A percentile compares a stretch with the other conserved stretches of the same genome.
These are phyloP conservation scores for Penicillium carneum DNA, from an alignment of 2,329 filamentous ascomycete genomes.

Conservation along the genomic window DNA sequence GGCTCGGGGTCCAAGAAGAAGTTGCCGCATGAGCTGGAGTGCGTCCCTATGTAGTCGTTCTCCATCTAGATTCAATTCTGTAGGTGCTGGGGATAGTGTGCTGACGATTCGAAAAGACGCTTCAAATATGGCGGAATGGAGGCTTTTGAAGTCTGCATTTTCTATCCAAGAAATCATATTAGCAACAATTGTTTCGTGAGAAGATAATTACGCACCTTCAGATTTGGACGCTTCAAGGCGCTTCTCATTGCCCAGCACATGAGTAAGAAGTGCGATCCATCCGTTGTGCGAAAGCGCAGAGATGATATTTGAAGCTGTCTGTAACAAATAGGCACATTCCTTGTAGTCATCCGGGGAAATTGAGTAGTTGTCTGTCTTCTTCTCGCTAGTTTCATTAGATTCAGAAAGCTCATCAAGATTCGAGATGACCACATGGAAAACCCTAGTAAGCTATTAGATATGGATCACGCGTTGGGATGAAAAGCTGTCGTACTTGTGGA, in stretches of 20 bases:
- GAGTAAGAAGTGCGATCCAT: constrained; percentile 74
- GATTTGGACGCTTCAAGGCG: constrained; percentile 52
- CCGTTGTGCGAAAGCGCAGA: constrained; percentile 71
- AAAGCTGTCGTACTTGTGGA: constrained; percentile 56
- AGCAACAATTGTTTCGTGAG: not conserved
- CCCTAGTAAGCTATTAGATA: constrained; percentile 39
- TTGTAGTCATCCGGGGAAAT: constrained; percentile 69
- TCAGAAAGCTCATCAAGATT: constrained; percentile 46
- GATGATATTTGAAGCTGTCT: constrained; percentile 75
- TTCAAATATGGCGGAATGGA: constrained; percentile 47
- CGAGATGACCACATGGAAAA: constrained; percentile 48
- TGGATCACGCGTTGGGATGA: not conserved
- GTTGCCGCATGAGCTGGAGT: constrained; percentile 67
- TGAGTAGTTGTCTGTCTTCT: constrained; percentile 56
- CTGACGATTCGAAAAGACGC: constrained; percentile 41
- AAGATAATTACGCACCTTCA: constrained; percentile 56
- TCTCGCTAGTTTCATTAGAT: constrained; percentile 30
- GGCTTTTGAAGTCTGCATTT: constrained; percentile 38
- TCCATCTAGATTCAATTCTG: constrained; percentile 58
- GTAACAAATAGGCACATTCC: constrained; percentile 78
- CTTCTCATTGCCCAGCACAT: constrained; percentile 60
- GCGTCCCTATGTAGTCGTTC: constrained; percentile 75
- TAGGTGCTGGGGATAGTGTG: constrained; percentile 27
- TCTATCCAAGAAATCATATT: constrained; percentile 31
- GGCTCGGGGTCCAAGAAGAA: constrained; percentile 51